Evolutionary conservation across 2,329 filamentous ascomycete species (phyloP).

Genomic region (Lachnum nothofagi): DNA sequence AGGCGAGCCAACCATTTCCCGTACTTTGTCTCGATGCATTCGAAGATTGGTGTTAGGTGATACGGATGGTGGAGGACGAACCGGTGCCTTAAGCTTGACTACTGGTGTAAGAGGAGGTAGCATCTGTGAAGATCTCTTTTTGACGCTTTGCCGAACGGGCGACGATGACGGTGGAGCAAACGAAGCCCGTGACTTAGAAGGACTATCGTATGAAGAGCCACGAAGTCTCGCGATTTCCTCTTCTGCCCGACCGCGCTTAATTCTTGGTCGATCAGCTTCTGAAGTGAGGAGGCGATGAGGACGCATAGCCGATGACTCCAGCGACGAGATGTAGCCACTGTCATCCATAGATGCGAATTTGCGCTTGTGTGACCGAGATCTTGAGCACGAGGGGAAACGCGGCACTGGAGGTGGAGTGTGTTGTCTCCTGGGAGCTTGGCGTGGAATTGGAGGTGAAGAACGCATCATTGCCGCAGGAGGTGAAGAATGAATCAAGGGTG

Average conservation of each 20-base stretch:
- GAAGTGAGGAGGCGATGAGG: slow-evolving; percentile 69
- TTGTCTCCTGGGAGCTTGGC: slow-evolving; percentile 50
- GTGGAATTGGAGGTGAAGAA: slow-evolving; percentile 82
- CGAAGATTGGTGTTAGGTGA: slow-evolving; percentile 91
- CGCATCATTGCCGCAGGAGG: slow-evolving; percentile 67
- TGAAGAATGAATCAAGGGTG: slow-evolving; percentile 57
- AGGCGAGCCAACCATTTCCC: slow-evolving; percentile 75
- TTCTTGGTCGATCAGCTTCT: slow-evolving; percentile 71
- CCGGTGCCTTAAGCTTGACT: slow-evolving; percentile 68
- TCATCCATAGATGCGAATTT: slow-evolving; percentile 80
- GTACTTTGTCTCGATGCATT: slow-evolving; percentile 79
- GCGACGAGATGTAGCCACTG: slow-evolving; percentile 93
- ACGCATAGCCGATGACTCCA: slow-evolving; percentile 83
- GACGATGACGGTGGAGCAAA: slow-evolving; percentile 57
- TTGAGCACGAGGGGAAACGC: slow-evolving; percentile 58
- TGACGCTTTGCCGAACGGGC: slow-evolving; percentile 49
- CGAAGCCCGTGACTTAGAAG: slow-evolving; percentile 60
- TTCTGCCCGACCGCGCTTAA: slow-evolving; percentile 86
- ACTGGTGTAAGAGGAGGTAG: slow-evolving; percentile 76
- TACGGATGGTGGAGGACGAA: slow-evolving; percentile 61
- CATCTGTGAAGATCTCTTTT: slow-evolving; percentile 52
- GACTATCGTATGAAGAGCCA: slow-evolving; percentile 88
- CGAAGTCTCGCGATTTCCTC: slow-evolving; percentile 92
- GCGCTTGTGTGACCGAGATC: slow-evolving; percentile 62
- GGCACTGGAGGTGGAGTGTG: slow-evolving; percentile 72